Evolutionary conservation across 2,329 filamentous ascomycete genomes (phyloP).

Genomic region (Colletotrichum sansevieriae): DNA sequence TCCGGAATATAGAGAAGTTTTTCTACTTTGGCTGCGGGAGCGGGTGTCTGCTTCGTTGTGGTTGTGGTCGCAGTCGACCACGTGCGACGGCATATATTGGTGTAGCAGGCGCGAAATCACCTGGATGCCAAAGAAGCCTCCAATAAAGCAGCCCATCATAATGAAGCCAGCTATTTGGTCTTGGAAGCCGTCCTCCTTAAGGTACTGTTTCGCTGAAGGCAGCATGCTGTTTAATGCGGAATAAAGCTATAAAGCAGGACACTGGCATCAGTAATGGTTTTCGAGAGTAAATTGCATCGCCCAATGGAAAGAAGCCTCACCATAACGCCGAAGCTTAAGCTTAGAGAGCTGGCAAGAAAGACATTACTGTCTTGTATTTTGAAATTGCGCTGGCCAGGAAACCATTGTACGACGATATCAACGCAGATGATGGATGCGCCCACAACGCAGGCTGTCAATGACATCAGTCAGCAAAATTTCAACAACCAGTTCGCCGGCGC

Average conservation of each 20-base stretch:
- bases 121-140: constrained; percentile 82
- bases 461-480: constrained; percentile 37
- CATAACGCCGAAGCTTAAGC: constrained; percentile 96
- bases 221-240: constrained; percentile 94
- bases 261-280: constrained; percentile 20
- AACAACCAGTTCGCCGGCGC: too few species aligned
- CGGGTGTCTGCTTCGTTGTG: constrained; percentile 61
- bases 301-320: constrained; percentile 61
- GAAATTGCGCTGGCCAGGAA: constrained; percentile 83
- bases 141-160: constrained; percentile 77
- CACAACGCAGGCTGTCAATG: constrained; percentile 70
- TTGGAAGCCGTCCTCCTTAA: constrained; percentile 76
- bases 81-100: constrained; percentile 80
- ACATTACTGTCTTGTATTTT: constrained; percentile 89
- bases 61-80: constrained; percentile 83
- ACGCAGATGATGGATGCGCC: constrained; percentile 90
- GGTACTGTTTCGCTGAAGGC: constrained; percentile 84
- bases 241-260: constrained; percentile 74
- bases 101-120: constrained; percentile 79
- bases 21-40: constrained; percentile 41
- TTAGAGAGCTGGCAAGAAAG: constrained; percentile 89
- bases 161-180: constrained; percentile 76
- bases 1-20: constrained; percentile 40
- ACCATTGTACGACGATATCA: constrained; percentile 79
- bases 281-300: not conserved